phyloP scores from a whole-genome alignment of 2,329 filamentous ascomycete species.

The Fusarium tupiense region DNA sequence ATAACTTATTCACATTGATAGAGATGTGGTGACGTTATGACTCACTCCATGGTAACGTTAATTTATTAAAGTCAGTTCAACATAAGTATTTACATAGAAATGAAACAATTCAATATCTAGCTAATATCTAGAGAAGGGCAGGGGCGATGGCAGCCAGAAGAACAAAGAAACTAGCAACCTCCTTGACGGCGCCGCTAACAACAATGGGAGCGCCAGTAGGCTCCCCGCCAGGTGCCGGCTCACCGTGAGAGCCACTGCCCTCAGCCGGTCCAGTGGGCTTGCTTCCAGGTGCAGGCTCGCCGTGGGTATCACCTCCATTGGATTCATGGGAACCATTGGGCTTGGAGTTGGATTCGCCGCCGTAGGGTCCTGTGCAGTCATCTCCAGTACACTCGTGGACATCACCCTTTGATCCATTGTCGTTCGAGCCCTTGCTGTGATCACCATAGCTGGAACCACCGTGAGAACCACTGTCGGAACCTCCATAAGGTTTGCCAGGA shows the following conservation, averaged over 20 bases:
- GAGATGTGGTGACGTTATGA: no score
- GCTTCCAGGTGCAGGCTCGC: background rate
- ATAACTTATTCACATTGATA: no score
- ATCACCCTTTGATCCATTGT: background rate
- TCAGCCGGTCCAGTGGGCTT: background rate
- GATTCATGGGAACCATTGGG: background rate
- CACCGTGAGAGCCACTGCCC: background rate
- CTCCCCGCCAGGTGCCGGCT: background rate
- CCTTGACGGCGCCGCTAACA: constrained; percentile 28
- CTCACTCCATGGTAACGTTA: no score
- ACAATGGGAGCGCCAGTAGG: constrained; percentile 11
- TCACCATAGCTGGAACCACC: background rate
- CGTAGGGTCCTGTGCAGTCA: background rate
- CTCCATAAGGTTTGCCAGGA: background rate
- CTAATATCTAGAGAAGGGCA: constrained; percentile 21
- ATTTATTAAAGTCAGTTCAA: no score
- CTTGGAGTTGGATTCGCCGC: background rate
- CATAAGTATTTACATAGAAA: no score
- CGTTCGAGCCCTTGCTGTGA: background rate
- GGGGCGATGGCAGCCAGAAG: constrained; percentile 23
- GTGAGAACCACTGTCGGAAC: background rate
- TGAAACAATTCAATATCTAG: no score
- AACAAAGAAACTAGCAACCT: constrained; percentile 26
- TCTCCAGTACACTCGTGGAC: background rate
- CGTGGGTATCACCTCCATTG: background rate